Conservation (phyloP, 2,329 filamentous ascomycete genomes). For the Diplodia mutila region DNA sequence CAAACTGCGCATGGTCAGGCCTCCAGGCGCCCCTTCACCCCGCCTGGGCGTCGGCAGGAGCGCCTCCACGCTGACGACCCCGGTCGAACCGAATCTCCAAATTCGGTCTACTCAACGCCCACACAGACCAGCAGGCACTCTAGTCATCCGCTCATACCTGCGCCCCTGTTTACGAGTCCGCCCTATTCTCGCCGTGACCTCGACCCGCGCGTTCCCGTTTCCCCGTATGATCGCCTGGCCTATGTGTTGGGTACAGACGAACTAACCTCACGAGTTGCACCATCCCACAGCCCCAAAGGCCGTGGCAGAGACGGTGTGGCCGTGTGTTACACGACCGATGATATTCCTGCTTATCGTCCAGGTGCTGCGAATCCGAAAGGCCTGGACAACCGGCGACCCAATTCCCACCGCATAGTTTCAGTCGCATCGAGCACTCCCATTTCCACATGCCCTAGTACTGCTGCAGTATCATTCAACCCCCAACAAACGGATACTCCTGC, state of each 20-base stretch:
- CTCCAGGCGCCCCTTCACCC: slow-evolving; percentile 18
- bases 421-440: background rate
- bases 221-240: slow-evolving; percentile 18
- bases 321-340: background rate
- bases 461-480: background rate
- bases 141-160: slow-evolving; percentile 20
- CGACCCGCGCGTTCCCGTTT: slow-evolving; percentile 21
- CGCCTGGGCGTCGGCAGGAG: slow-evolving; percentile 5
- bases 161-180: slow-evolving; percentile 23
- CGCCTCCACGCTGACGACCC: background rate
- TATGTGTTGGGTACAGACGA: background rate
- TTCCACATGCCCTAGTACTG: background rate
- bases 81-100: background rate
- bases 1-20: slow-evolving; percentile 14
- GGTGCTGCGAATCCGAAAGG: background rate
- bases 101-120: slow-evolving; percentile 8
- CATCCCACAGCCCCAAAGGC: background rate
- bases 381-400: background rate
- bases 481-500: background rate
- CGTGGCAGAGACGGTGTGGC: background rate
- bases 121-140: background rate
- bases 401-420: slow-evolving; percentile 5
- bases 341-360: background rate
- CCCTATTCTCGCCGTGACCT: slow-evolving; percentile 20
- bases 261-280: background rate